A percentile compares a stretch with the other conserved stretches of the same genome.
Conservation (phyloP, 192 early-diverging fungal genomes). For the Coemansia sp. region DNA sequence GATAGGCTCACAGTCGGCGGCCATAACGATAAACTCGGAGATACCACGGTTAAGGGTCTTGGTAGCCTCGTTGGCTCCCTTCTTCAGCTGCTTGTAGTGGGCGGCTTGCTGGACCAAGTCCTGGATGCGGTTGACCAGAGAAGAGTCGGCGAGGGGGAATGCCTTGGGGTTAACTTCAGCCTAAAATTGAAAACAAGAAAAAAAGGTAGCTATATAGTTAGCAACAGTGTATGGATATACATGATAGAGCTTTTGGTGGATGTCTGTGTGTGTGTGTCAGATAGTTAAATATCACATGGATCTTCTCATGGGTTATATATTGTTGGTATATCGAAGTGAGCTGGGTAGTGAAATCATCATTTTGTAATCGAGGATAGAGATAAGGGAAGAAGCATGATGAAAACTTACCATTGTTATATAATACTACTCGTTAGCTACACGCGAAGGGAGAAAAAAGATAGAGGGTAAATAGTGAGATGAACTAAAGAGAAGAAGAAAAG, state of each 20-base stretch:
- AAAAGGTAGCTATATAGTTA: neutral
- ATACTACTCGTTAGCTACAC: conserved; percentile 10
- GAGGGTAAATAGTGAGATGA: no score
- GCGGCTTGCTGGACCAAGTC: conserved; percentile 98
- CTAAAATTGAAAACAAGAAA: conserved; percentile 22
- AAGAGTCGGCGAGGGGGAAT: conserved; percentile 90
- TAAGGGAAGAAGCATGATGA: neutral
- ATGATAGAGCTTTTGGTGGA: neutral
- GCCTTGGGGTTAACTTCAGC: conserved; percentile 62
- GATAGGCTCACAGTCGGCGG: conserved; percentile 97
- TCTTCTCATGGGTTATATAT: conserved; percentile 38
- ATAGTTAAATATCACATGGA: conserved; percentile 36
- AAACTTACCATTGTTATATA: conserved; percentile 13
- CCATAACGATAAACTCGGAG: conserved; percentile 98
- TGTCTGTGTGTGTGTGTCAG: conserved; percentile 10
- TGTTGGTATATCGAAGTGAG: conserved; percentile 52
- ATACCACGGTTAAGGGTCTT: conserved; percentile 99
- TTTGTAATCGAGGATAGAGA: neutral
- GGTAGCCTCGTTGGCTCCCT: conserved; percentile 99
- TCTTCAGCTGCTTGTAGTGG: conserved; percentile 99
- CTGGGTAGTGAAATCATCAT: conserved; percentile 59
- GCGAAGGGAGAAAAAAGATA: no score
- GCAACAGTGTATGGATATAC: neutral
- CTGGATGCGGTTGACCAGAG: conserved; percentile 89
- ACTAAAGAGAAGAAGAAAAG: conserved; percentile 7